Evolutionary conservation across 352 stramenopile species (phyloP), one percentile per base, ranked within the genome.

Genomic region (Phytophthora multivora): DNA sequence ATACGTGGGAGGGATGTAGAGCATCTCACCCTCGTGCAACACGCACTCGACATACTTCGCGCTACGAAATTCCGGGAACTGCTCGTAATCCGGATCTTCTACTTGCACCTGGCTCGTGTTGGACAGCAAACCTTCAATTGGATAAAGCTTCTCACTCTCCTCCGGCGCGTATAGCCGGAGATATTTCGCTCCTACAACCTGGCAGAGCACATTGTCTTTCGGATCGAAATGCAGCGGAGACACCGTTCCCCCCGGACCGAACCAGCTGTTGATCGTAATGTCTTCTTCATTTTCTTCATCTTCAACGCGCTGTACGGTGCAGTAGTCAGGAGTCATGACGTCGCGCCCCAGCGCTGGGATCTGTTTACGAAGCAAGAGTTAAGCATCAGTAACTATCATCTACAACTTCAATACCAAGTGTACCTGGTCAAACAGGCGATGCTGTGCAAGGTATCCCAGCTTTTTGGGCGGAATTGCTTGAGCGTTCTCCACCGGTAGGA

Each of bases 341-440:
- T 97, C 90, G 18, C 68, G 69, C 5, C 75, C 74, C 5, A 97
- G 74, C 5, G 66, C 64, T 63, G 87, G 84, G 30, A 97, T 97
- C 88, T 95, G 58, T 54, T 53, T 41, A 61, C 23, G 38, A 40
- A 41, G 33, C 47, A 26, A 10, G n/a, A n/a, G 8, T 33, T 33
- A 49, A 6, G 21, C 39, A 40, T 75, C 28, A 63, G 48, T 50
- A 2, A 51, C 35, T 40, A 58, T 61, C 47, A 15, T 35, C 15
- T 16, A 48, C 26, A 46, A 7, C 18, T 36, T 30, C 16, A 52
- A 36, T 41, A 10, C 16, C 21, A 52, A 48, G n/a, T 48, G 35
- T 19, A 91, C 85, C 80, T 97, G 89, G 11, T 97, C 90, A 64
- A 97, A 97, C 26, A 97, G 80, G 51, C 90, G 76, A 38, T 97